Conservation (phyloP, 257 asterid genomes). For the Plectranthus barbatus region DNA sequence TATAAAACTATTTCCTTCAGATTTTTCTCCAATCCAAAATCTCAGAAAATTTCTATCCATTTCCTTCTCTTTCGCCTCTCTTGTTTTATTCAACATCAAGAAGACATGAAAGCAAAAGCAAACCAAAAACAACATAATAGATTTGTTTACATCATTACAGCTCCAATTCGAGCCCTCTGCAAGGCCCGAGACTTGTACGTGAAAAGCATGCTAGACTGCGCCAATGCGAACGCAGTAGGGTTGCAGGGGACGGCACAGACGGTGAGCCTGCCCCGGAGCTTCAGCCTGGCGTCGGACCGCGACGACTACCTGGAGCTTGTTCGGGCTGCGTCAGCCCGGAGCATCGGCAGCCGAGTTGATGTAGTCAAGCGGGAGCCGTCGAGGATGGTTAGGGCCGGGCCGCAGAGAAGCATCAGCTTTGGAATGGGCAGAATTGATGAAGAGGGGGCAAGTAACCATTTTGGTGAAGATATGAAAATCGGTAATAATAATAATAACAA, state of each 20-base stretch:
- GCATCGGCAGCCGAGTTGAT: constrained; percentile 9
- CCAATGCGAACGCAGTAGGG: constrained; percentile 20
- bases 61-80: neutral
- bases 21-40: neutral
- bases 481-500: neutral
- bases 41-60: neutral
- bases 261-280: constrained; percentile 34
- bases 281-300: constrained; percentile 36
- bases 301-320: constrained; percentile 38
- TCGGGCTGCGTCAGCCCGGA: constrained; percentile 45
- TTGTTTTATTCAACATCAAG: neutral
- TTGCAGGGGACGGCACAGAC: constrained; percentile 18
- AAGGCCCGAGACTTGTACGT: constrained; percentile 43
- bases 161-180: constrained; percentile 36
- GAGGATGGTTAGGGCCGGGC: constrained; percentile 4
- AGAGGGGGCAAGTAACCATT: constrained; percentile 42
- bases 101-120: constrained; percentile 5
- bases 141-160: constrained; percentile 37
- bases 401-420: constrained; percentile 66
- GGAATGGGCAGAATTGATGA: constrained; percentile 88
- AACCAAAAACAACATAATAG: constrained; percentile 26
- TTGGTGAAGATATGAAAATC: constrained; percentile 23
- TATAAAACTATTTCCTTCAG: neutral
- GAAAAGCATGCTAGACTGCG: constrained; percentile 29
- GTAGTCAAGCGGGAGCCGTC: constrained; percentile 17